Evolutionary conservation across 148 eudicot species (phyloP), one percentile per base, ranked within the genome.

Genomic region (Fagopyrum homotropicum): DNA sequence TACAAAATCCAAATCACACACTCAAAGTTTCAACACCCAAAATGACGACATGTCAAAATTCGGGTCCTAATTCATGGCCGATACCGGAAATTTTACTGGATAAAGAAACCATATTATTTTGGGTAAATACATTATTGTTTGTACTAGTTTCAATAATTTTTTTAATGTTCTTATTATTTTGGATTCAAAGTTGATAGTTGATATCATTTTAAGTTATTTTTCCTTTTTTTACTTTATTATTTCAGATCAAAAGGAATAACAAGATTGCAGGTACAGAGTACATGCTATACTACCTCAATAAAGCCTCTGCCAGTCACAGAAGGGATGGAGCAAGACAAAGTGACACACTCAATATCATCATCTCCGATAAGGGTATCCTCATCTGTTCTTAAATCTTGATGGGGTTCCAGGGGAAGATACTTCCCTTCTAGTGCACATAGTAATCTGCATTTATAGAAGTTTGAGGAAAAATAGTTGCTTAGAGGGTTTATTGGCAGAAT

Each of bases 371-470:
- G 61, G 50, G 73, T 75, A 77, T 79, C 87, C 64, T 73, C 22
- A 78, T 73, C 89, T 64, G 55, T 86, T 35, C 19, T 29, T 40
- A 46, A 40, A 70, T 87, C 90, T 77, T 83, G 75, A 80, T 80
- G 76, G 69, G 76, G 75, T 86, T 82, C 87, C 74, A 81, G 86
- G 72, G 81, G 79, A 77, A 91, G 89, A 83, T 88, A 89, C 74
- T 85, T 85, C 64, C 98, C 98, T 72, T 93, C 98, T 47, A 91
- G 73, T 46, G 94, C 88, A 82, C 98, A 93, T 45, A 89, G 89
- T 72, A 93, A 77, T 80, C 98, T 93, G 84, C 71, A 77, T 77
- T 59, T 43, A 72, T 46, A 46, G 52, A 47, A 30, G 29, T 9
- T 45, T 10, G 47, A 69, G 72, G 72, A 45, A 47, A n/a, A 4